phyloP scores from a whole-genome alignment of 192 early-diverging fungal species.

The Podila epigama region DNA sequence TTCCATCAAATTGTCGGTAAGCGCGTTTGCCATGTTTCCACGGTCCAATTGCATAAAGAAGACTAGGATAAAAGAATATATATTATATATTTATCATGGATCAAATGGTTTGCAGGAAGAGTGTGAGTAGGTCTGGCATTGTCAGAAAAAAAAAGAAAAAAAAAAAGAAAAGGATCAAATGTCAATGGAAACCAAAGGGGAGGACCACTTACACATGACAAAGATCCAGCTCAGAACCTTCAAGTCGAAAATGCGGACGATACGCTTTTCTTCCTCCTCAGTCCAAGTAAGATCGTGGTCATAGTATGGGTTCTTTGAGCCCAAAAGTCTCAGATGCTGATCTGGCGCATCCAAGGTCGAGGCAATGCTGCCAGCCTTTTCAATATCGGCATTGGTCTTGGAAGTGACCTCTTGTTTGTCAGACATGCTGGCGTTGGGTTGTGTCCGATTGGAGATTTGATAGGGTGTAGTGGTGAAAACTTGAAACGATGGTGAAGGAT shows the following conservation, averaged over 20 bases:
- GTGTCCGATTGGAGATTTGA: not conserved
- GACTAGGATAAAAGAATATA: conserved; percentile 47
- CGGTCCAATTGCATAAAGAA: conserved; percentile 56
- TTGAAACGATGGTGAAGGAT: not conserved
- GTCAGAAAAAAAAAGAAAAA: conserved; percentile 4
- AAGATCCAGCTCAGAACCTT: conserved; percentile 49
- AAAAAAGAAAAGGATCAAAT: not conserved
- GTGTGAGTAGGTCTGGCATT: not conserved
- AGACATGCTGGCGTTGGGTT: not conserved
- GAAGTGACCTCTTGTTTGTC: conserved; percentile 18
- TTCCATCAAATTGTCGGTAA: conserved; percentile 57
- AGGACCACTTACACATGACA: conserved; percentile 60
- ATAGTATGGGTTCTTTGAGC: conserved; percentile 24
- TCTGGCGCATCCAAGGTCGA: conserved; percentile 23
- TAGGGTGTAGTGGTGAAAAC: not conserved
- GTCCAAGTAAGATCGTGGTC: conserved; percentile 57
- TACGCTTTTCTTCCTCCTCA: conserved; percentile 52
- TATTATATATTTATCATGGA: conserved; percentile 15
- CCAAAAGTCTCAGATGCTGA: conserved; percentile 15
- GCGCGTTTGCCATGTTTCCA: conserved; percentile 56
- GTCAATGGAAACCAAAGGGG: not conserved
- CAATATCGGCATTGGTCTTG: not conserved
- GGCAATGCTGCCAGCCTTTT: conserved; percentile 5
- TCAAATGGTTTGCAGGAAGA: not conserved
- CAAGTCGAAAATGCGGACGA: conserved; percentile 58